Base-by-base conservation (phyloP, 2,329 filamentous ascomycete genomes). In the Fragosphaeria purpurea region DNA sequence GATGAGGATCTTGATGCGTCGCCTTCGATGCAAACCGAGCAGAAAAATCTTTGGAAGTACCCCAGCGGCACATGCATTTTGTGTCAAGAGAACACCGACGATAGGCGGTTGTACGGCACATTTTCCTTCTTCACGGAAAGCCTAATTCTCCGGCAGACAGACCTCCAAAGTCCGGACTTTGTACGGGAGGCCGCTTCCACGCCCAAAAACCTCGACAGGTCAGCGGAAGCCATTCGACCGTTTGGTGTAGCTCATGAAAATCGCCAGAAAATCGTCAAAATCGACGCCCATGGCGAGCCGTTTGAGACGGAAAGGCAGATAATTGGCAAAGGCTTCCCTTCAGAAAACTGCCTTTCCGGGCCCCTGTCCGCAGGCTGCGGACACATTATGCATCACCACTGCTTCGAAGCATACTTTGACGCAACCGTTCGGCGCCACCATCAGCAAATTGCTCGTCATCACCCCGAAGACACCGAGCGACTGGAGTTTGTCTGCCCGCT, bases 341-440 rank as follows among this genome's bases (percentile, higher is more conserved):
- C 82, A 6, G 72, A 76, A 8, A 74, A 81, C 41, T 81, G 81
- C 37, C 74, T 77, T 33, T 73, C 79, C 13, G 93, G 90, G 0
- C 86, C 91, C 0, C 85, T 97, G 2, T 87, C 90, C 9, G 87
- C 86, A 38, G 88, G 91, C 8, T 98, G 93, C 66, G 93, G 93
- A 3, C 93, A 98, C 65, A 94, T 98, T 61, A 98, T 98, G 93
- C 93, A 98, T 65, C 97, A 87, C 64, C 82, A 80, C 58, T 98
- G 93, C 68, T 98, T 98, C 63, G 89, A 96, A 61, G 80, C 86
- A 41, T 98, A 97, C 62, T 85, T 88, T 57, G 80, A 86, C 44
- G 88, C 91, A 4, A 95, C 88, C 0, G 76, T 83, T 48, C 79
- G 90, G 53, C 80, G 93, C 40, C 94, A 98, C 63, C 80, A 79